Evolutionary conservation across 768 basidiomycete species (phyloP), one percentile per base, ranked within the genome.

Genomic region (Leccinum subgranulosum): DNA sequence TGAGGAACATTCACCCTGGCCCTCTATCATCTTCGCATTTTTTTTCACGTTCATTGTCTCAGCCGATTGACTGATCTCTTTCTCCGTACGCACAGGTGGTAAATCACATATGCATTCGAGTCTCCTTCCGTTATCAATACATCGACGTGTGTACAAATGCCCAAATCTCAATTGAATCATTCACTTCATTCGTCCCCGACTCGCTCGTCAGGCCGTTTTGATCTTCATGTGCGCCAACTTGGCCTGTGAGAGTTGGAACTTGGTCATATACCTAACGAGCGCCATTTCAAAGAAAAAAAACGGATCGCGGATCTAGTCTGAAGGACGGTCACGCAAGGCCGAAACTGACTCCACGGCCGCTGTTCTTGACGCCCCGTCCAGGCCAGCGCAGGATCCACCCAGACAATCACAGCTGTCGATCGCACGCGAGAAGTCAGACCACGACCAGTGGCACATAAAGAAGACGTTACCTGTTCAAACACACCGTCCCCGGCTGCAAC

Each of bases 171-270:
- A 25, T 25, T 25, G 25, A 25, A 25, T 25, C 25, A 21, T 45
- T 12, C 19, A n/a, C 9, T 43, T 27, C 9, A 6, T 33, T 33
- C 21, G 31, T 27, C 47, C 11, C 11, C 14, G 12, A 29, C 31
- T 23, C 28, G 15, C 31, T 28, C 11, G 10, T 64, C 48, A 68
- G 6, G 53, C 59, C 11, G 83, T 88, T 65, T 83, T 83, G 53
- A 89, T 81, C 75, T 92, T 92, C 88, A 92, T 90, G 66, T 92
- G 84, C 19, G 93, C 84, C 1, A 82, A 85, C 74, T 93, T 92
- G 6, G 86, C 83, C 60, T 86, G 78, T 14, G 92, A 93, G 19
- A 94, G 78, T 64, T 93, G 92, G 68, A 25, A 25, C 25, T 25
- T 93, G 90, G 67, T 89, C 25, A 3, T 92, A 7, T n/a, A 15